Conservation (phyloP, 2,329 filamentous ascomycete genomes). For the Arthrobotrys musiformis region DNA sequence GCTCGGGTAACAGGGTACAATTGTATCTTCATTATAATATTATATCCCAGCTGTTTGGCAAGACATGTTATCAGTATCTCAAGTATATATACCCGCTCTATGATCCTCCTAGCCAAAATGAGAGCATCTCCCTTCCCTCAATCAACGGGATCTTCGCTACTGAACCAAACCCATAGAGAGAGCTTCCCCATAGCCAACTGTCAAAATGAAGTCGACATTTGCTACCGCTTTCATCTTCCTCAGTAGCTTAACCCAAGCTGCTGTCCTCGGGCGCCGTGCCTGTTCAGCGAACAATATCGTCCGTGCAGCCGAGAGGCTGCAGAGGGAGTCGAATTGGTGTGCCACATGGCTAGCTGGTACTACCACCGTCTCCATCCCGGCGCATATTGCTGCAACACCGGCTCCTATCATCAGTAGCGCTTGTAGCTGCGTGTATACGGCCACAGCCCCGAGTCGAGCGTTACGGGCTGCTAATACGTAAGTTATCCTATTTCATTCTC, state of each 20-base stretch:
- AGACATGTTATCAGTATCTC: not conserved
- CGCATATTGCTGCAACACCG: conserved; percentile 4
- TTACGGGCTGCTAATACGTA: not conserved
- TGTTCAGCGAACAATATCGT: conserved; percentile 13
- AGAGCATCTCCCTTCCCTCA: not conserved
- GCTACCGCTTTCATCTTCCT: not conserved
- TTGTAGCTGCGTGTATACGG: conserved; percentile 8
- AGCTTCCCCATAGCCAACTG: not conserved
- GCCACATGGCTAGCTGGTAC: conserved; percentile 8
- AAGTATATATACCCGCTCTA: not conserved
- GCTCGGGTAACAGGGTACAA: not conserved
- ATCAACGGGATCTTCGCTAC: not conserved
- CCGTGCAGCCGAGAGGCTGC: conserved; percentile 8
- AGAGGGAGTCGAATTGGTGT: conserved; percentile 28
- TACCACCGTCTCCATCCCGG: not conserved
- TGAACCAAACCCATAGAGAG: not conserved
- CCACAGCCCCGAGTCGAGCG: not conserved
- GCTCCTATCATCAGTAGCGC: conserved; percentile 17
- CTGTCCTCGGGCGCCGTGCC: not conserved
- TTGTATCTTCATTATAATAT: not conserved
- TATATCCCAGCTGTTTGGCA: not conserved
- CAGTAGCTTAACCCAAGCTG: not conserved
- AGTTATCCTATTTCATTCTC: not conserved
- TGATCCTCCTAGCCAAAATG: not conserved
- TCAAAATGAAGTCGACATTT: conserved; percentile 20